These are phyloP conservation scores for Ogataea degrootiae DNA, from an alignment of 805 yeast genomes.

Conservation along the genomic window DNA sequence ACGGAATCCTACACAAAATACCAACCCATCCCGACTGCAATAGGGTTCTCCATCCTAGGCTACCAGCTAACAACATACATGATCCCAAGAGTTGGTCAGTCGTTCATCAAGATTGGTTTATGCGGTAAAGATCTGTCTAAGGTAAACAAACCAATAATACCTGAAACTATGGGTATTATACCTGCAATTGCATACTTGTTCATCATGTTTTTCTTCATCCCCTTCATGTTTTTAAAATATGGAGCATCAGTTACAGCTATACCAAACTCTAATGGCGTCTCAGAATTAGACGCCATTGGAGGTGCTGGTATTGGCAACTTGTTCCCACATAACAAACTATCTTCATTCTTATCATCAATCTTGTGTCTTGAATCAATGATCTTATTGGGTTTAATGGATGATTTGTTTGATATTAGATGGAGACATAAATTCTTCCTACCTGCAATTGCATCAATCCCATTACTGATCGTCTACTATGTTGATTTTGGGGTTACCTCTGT, in stretches of 20 bases:
- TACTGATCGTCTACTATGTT: slow-evolving; percentile 84
- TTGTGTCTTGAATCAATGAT: slow-evolving; percentile 80
- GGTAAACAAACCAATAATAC: slow-evolving; percentile 63
- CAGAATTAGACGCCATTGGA: background rate
- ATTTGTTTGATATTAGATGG: slow-evolving; percentile 94
- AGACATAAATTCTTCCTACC: slow-evolving; percentile 95
- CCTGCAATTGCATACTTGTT: slow-evolving; percentile 78
- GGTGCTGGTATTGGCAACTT: slow-evolving; percentile 12
- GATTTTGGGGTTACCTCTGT: slow-evolving; percentile 92
- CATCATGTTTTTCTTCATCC: slow-evolving; percentile 78
- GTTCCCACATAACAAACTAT: slow-evolving; percentile 78
- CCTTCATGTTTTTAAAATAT: slow-evolving; percentile 78
- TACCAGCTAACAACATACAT: slow-evolving; percentile 53
- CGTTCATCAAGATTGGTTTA: slow-evolving; percentile 76
- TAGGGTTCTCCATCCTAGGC: slow-evolving; percentile 67
- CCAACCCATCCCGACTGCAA: slow-evolving; percentile 53
- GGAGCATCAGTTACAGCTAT: slow-evolving; percentile 4
- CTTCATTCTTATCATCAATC: slow-evolving; percentile 82
- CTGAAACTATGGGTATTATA: slow-evolving; percentile 92
- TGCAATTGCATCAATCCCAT: slow-evolving; percentile 88
- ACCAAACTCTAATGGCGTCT: background rate
- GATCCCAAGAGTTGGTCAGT: slow-evolving; percentile 63
- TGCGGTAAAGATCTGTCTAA: slow-evolving; percentile 82
- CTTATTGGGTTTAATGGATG: slow-evolving; percentile 86
- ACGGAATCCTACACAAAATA: background rate